Percentiles rank a stretch among this genome's conserved stretches.
These are phyloP conservation scores for Pyricularia sp. DNA, from an alignment of 2,329 filamentous ascomycete species.

Conservation along the genomic window DNA sequence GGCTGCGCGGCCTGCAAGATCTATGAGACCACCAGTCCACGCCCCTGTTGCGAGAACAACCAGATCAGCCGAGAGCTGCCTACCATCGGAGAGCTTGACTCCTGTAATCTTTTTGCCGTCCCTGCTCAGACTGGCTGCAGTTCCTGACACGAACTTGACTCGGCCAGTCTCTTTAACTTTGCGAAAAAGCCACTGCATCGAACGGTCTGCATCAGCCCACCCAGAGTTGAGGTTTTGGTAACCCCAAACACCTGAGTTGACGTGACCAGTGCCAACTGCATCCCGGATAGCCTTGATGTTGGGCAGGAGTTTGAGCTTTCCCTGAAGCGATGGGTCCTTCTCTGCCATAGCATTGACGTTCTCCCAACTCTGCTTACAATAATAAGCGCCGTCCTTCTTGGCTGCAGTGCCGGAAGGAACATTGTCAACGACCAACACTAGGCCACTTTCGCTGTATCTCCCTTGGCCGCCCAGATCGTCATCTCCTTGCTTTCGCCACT, in stretches of 20 bases:
- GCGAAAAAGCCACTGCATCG: constrained; percentile 50
- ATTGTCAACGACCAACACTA: constrained; percentile 49
- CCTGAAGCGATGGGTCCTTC: constrained; percentile 20
- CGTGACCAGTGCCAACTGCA: constrained; percentile 31
- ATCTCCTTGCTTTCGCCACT: constrained; percentile 50
- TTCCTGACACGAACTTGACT: constrained; percentile 40
- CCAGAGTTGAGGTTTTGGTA: constrained; percentile 65
- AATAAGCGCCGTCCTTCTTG: constrained; percentile 36
- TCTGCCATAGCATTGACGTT: constrained; percentile 44
- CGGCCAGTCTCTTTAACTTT: constrained; percentile 40
- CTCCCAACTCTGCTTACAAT: constrained; percentile 44
- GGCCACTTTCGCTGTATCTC: constrained; percentile 57
- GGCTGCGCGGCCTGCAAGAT: constrained; percentile 61
- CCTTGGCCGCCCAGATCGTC: constrained; percentile 45
- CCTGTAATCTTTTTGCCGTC: constrained; percentile 36
- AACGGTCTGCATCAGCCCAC: constrained; percentile 66
- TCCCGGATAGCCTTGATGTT: constrained; percentile 28
- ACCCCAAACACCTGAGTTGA: constrained; percentile 46
- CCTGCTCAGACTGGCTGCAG: constrained; percentile 27
- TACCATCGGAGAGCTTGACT: constrained; percentile 26
- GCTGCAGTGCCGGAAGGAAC: constrained; percentile 5
- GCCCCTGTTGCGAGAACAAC: constrained; percentile 75
- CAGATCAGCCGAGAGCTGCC: constrained; percentile 39
- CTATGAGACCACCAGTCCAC: constrained; percentile 68
- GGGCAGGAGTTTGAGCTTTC: constrained; percentile 31